Percentiles rank a stretch among this genome's conserved stretches.
Conservation (phyloP, 257 asterid genomes). For the Anisodus acutangulus region DNA sequence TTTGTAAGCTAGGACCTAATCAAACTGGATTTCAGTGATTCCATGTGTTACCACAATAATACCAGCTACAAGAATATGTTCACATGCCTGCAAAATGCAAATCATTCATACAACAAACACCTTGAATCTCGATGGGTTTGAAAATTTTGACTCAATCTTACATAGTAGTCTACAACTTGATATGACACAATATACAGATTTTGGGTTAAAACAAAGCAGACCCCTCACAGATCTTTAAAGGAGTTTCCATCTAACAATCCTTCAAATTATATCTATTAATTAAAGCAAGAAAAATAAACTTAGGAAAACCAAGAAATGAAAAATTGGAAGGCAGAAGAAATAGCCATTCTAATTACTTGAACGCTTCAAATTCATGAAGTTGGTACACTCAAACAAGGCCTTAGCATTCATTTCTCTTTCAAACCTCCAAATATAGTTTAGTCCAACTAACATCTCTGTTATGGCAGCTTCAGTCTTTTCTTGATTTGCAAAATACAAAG, state of each 20-base stretch:
- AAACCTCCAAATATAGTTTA: slow-evolving; percentile 95
- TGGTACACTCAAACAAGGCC: slow-evolving; percentile 62
- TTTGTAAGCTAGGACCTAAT: slow-evolving; percentile 18
- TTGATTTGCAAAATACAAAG: slow-evolving; percentile 73
- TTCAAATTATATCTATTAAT: slow-evolving; percentile 33
- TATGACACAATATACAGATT: slow-evolving; percentile 57
- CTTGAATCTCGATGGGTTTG: not conserved
- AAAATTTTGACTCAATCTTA: slow-evolving; percentile 38
- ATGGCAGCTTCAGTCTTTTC: slow-evolving; percentile 96
- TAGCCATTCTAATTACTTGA: slow-evolving; percentile 22
- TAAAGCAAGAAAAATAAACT: not conserved
- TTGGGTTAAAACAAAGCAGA: slow-evolving; percentile 48
- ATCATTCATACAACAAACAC: not conserved
- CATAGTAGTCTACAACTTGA: slow-evolving; percentile 48
- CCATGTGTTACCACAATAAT: slow-evolving; percentile 42
- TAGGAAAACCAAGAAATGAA: not conserved
- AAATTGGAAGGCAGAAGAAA: not conserved
- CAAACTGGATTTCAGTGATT: slow-evolving; percentile 55
- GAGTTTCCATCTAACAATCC: slow-evolving; percentile 37
- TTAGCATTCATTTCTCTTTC: slow-evolving; percentile 93
- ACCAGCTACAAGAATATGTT: slow-evolving; percentile 53
- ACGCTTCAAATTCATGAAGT: slow-evolving; percentile 47
- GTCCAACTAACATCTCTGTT: slow-evolving; percentile 89
- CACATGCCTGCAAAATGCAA: slow-evolving; percentile 48
- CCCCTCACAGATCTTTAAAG: slow-evolving; percentile 52